Evolutionary conservation across 192 early-diverging fungal genomes (phyloP), one percentile per base, ranked within the genome.

Genomic region (Cladochytrium replicatum): DNA sequence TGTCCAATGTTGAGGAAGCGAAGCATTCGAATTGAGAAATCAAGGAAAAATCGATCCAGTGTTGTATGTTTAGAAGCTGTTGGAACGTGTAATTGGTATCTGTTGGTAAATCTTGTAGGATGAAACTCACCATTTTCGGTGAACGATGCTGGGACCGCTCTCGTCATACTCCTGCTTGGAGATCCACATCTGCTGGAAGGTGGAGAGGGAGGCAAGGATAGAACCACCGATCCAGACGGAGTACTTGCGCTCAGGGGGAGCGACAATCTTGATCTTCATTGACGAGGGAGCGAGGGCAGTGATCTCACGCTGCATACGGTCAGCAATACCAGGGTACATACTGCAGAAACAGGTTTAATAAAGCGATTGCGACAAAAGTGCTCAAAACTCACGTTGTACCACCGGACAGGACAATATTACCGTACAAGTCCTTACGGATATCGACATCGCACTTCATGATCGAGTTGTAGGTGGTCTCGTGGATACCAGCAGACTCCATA

Each of bases 121-220:
- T n/a, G n/a, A n/a, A n/a, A n/a, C n/a, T n/a, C n/a, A 92, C 71
- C 93, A 97, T 80, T 93, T 97, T 75, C 91, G 82, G 82, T 97
- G 93, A 50, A 97, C 93, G 58, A 97, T 97, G 34, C 86, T 87
- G 27, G 93, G 91, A 62, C 93, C 93, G 51, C 81, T 84, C 78
- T 97, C 93, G 77, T 93, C 90, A 78, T 95, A 94, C 76, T 97
- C 93, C 77, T 87, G 84, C 83, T 91, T 93, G 44, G 89, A 88
- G 71, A 93, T 87, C 92, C 92, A 97, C 92, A 93, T 89, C 69
- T 92, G 85, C 71, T 95, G 92, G 91, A 97, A 97, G 64, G 91
- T 93, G 39, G 92, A 91, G 49, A 94, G 84, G 29, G 93, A 94
- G 43, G 93, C 91, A 29, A 97, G 73, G 49, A 97, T 94, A 52